Evolutionary conservation across 2,329 filamentous ascomycete species (phyloP).

Genomic region (Alternaria rosae): DNA sequence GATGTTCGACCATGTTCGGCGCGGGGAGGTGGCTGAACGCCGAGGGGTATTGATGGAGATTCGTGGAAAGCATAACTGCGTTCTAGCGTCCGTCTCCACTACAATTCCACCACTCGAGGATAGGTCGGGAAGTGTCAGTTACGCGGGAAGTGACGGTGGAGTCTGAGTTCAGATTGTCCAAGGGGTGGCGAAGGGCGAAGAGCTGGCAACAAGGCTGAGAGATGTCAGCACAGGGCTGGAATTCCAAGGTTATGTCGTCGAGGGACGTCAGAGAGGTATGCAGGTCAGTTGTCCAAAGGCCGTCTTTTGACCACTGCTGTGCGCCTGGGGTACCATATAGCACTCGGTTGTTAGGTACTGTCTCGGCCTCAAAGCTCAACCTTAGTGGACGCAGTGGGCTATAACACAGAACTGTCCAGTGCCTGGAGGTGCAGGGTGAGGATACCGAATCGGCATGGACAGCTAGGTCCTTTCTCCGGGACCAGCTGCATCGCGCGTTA

Average conservation of each 20-base stretch:
- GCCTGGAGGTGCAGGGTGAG: constrained; percentile 44
- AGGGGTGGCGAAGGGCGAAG: constrained; percentile 18
- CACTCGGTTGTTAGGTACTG: constrained; percentile 37
- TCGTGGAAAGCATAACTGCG: constrained; percentile 48
- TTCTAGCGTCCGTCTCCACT: constrained; percentile 44
- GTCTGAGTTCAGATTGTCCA: background rate
- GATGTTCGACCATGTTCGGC: constrained; percentile 63
- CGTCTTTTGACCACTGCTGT: constrained; percentile 41
- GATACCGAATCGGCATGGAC: constrained; percentile 44
- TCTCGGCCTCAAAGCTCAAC: constrained; percentile 38
- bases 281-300: constrained; percentile 39
- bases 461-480: constrained; percentile 40
- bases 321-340: constrained; percentile 49
- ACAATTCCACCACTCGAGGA: constrained; percentile 35
- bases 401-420: constrained; percentile 42
- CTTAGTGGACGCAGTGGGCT: constrained; percentile 46
- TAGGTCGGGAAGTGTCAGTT: constrained; percentile 23
- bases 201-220: constrained; percentile 17
- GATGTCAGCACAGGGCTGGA: constrained; percentile 38
- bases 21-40: constrained; percentile 56
- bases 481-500: constrained; percentile 47
- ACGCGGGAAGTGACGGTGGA: constrained; percentile 9
- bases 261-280: constrained; percentile 38
- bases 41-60: constrained; percentile 49
- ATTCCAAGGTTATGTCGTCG: constrained; percentile 33